phyloP scores from a whole-genome alignment of 1,139 yeast species.

The Taphrina confusa region DNA sequence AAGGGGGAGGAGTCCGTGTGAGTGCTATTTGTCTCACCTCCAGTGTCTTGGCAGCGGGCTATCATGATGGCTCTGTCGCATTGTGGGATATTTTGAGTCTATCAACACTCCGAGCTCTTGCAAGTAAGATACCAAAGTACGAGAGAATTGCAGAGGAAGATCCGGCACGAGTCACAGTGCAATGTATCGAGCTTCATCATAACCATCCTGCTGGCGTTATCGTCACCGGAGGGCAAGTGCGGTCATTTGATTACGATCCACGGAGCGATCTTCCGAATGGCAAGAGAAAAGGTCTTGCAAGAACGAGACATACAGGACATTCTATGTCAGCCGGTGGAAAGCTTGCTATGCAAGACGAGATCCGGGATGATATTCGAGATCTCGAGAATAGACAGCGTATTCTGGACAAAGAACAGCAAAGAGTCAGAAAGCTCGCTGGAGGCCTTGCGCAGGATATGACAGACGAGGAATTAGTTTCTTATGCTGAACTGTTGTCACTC shows the following conservation, averaged over 20 bases:
- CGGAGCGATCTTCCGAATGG: constrained; percentile 13
- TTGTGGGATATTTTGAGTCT: neutral
- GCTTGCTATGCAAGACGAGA: constrained; percentile 3
- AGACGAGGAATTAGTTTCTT: constrained; percentile 16
- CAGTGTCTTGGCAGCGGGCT: constrained; percentile 10
- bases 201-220: constrained; percentile 5
- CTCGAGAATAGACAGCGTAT: neutral
- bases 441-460: constrained; percentile 10
- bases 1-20: neutral
- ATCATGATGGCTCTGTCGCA: constrained; percentile 7
- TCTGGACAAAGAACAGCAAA: neutral
- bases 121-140: neutral
- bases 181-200: constrained; percentile 4
- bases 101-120: constrained; percentile 4
- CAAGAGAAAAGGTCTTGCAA: constrained; percentile 17
- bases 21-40: neutral
- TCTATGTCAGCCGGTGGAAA: neutral
- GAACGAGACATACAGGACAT: constrained; percentile 3
- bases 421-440: constrained; percentile 10
- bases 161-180: constrained; percentile 1
- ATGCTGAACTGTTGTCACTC: constrained; percentile 5
- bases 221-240: constrained; percentile 1
- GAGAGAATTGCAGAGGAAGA: constrained; percentile 9
- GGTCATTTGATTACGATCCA: constrained; percentile 15
- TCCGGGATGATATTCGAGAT: constrained; percentile 13